A percentile compares a stretch with the other conserved stretches of the same genome.
Conservation (phyloP, 2,329 filamentous ascomycete species). For the Amesomyces nigricolor region DNA sequence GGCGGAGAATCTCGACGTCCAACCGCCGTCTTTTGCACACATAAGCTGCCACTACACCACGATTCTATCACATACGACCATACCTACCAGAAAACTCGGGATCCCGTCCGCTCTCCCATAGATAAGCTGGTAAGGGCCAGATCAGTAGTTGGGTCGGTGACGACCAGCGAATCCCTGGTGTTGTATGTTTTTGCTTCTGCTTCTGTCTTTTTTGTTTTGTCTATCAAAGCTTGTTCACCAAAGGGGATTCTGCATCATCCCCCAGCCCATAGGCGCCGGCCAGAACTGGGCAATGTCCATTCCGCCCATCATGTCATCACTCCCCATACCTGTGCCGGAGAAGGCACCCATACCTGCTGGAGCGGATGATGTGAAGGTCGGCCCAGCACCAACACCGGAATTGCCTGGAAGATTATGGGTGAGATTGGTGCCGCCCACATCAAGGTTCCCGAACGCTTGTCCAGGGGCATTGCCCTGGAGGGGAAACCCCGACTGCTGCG, state of each 20-base stretch:
- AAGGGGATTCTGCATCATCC: neutral
- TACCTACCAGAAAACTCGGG: neutral
- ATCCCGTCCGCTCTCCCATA: neutral
- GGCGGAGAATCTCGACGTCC: too few relatives aligned
- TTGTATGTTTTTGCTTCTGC: too few relatives aligned
- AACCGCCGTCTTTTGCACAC: too few relatives aligned
- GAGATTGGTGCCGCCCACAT: too few relatives aligned
- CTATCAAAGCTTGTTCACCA: too few relatives aligned
- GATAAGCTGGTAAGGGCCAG: too few relatives aligned
- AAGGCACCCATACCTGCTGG: too few relatives aligned
- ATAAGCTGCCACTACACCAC: too few relatives aligned
- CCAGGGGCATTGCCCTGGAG: neutral
- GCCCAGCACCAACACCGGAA: neutral
- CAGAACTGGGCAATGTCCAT: conserved; percentile 1
- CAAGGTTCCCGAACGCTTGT: neutral
- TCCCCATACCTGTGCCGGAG: too few relatives aligned
- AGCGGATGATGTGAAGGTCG: neutral
- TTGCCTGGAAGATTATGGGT: neutral
- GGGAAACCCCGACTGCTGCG: neutral
- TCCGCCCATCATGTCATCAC: neutral
- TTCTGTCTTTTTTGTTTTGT: too few relatives aligned
- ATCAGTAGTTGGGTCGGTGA: too few relatives aligned
- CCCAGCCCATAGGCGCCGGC: neutral
- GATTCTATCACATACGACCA: conserved; percentile 3
- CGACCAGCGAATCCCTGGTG: too few relatives aligned